These are phyloP conservation scores for Silybum marianum DNA, from an alignment of 129 eudicot genomes.

Conservation along the genomic window DNA sequence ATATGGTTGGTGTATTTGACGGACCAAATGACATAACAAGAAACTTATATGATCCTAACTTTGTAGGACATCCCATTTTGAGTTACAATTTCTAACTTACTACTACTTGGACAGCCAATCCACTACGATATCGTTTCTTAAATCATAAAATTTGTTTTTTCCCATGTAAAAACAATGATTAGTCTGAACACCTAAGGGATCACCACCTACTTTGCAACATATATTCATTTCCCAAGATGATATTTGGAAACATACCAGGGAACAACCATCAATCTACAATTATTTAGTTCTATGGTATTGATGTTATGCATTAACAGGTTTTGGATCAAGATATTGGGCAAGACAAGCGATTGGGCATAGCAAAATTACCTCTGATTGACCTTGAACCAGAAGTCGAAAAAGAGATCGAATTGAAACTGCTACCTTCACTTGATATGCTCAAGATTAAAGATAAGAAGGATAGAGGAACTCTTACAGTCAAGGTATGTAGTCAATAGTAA, in stretches of 20 bases:
- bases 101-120: neutral
- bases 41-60: neutral
- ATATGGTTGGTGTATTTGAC: neutral
- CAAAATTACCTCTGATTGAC: slow-evolving; percentile 59
- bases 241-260: neutral
- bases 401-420: slow-evolving; percentile 73
- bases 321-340: slow-evolving; percentile 93
- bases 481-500: slow-evolving; percentile 53
- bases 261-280: neutral
- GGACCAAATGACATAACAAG: neutral
- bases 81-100: neutral
- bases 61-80: neutral
- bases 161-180: neutral
- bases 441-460: slow-evolving; percentile 94
- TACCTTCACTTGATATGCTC: slow-evolving; percentile 91
- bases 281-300: neutral
- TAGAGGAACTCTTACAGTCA: slow-evolving; percentile 82
- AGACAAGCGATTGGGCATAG: slow-evolving; percentile 82
- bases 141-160: neutral
- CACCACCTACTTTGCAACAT: neutral
- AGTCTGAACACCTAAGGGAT: neutral
- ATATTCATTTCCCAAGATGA: neutral
- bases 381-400: slow-evolving; percentile 68
- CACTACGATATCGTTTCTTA: neutral
- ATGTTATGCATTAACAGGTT: slow-evolving; percentile 51